Evolutionary conservation across 139 green algal species (phyloP).

Genomic region (Cymbomonas tetramitiformis): DNA sequence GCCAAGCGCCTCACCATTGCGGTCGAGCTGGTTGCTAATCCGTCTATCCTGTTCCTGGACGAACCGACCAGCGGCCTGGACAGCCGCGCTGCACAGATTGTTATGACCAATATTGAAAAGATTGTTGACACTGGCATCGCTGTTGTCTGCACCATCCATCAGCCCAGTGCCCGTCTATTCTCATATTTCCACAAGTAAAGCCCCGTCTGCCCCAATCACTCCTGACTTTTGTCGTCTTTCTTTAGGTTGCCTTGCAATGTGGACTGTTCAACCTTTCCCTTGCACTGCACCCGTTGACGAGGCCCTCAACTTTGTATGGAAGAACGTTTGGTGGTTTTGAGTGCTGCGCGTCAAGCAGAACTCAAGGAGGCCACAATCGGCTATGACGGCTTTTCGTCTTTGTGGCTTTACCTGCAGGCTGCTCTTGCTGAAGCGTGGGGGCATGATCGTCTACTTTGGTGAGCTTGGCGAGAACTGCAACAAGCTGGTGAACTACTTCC

Average conservation of each 20-base stretch:
- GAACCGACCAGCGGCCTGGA: conserved; percentile 62
- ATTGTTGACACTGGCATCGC: conserved; percentile 57
- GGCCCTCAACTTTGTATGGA: no score
- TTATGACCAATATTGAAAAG: conserved; percentile 68
- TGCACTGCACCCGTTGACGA: no score
- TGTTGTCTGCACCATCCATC: conserved; percentile 83
- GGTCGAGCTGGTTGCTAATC: conserved; percentile 75
- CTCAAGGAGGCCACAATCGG: no score
- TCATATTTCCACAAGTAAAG: conserved; percentile 26
- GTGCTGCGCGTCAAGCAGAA: no score
- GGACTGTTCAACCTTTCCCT: no score
- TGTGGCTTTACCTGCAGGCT: no score
- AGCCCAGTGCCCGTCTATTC: conserved; percentile 42
- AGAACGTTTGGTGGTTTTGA: no score
- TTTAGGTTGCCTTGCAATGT: no score
- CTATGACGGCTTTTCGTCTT: no score
- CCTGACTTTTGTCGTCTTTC: no score
- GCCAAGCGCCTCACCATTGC: conserved; percentile 81
- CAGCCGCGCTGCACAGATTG: conserved; percentile 61
- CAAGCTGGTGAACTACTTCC: conserved; percentile 41
- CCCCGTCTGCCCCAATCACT: no score
- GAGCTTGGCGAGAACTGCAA: conserved; percentile 34
- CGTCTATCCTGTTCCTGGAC: conserved; percentile 39
- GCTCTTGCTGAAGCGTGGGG: conserved; percentile 56
- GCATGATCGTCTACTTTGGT: conserved; percentile 65